Evolutionary conservation across 208 protist genomes (phyloP), one percentile per base, ranked within the genome.

Genomic region (Trypanosomatidae sp.): DNA sequence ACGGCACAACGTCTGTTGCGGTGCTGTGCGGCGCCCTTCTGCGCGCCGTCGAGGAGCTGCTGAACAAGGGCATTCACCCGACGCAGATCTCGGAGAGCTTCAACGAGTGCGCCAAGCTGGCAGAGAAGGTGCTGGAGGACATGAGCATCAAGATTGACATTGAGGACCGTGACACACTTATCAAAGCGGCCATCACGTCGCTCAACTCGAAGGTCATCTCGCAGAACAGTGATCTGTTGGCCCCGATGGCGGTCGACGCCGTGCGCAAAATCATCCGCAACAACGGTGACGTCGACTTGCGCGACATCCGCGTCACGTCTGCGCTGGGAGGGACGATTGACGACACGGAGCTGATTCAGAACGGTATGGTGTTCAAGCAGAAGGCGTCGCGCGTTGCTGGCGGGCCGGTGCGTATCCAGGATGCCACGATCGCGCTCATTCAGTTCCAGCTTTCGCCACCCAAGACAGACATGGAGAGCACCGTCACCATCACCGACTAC

Each of bases 351-450:
- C 82, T 99, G 33, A 87, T 99, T 30, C 76, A 87, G 30, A 79
- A 94, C 68, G 91, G 98, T 66, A 86, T 99, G 52, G 91, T 99
- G 25, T 98, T 99, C 77, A 95, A 95, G 66, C 97, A 99, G 78
- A 95, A 96, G 79, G 92, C 89, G 15, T 88, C 88, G 30, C 90
- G 96, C 55, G 77, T 90, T 25, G 96, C 95, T n/a, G 96, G 95
- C 69, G 98, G 97, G 7, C 96, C 96, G 52, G 94, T 91, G 25
- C 74, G 87, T 47, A 91, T 99, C 36, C 81, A 98, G 71, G 98
- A 99, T 58, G 98, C 99, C 15, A 99, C 99, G 76, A 99, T 99
- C 84, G 99, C 93, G 66, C 87, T 99, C 7, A 99, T 99, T 74
- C 99, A 99, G 90, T 99, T 99, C 86, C 97, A 97, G 78, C 85